Percentiles rank a stretch among this genome's conserved stretches.
Evolutionary conservation across 2,329 filamentous ascomycete species (phyloP).

Genomic region (Calonectria honghensis): DNA sequence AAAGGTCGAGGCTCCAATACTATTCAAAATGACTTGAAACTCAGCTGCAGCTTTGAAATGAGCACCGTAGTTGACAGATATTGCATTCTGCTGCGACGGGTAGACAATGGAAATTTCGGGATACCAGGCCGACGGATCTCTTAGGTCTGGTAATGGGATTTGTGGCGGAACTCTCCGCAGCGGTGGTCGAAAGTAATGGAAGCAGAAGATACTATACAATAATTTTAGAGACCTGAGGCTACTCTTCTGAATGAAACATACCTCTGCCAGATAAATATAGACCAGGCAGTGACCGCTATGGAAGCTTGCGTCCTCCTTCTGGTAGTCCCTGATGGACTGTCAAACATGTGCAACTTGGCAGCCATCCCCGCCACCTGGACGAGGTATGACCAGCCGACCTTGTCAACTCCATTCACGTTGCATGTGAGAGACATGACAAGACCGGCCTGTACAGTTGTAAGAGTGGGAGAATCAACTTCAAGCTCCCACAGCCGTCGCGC

Average conservation of each 20-base stretch:
- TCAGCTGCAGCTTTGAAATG: not conserved
- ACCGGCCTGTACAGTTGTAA: not conserved
- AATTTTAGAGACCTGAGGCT: not conserved
- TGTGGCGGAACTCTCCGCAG: not conserved
- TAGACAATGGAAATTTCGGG: not conserved
- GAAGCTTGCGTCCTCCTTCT: not conserved
- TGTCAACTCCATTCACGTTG: not conserved
- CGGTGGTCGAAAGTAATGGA: not conserved
- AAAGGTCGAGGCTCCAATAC: not conserved
- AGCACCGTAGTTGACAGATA: not conserved
- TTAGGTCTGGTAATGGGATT: not conserved
- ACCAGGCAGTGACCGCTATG: not conserved
- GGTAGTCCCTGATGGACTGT: not conserved
- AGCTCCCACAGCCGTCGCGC: not conserved
- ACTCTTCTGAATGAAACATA: not conserved
- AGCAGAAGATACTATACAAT: not conserved
- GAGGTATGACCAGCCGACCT: conserved; percentile 5
- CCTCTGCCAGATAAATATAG: not conserved
- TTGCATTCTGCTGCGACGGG: not conserved
- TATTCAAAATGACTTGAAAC: not conserved
- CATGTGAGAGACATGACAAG: not conserved
- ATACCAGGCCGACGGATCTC: not conserved
- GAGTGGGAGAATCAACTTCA: not conserved
- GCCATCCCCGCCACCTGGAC: not conserved
- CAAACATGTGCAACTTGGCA: not conserved